Base-by-base conservation (phyloP, 345 rosid genomes). In the Geranium rotundifolium region DNA sequence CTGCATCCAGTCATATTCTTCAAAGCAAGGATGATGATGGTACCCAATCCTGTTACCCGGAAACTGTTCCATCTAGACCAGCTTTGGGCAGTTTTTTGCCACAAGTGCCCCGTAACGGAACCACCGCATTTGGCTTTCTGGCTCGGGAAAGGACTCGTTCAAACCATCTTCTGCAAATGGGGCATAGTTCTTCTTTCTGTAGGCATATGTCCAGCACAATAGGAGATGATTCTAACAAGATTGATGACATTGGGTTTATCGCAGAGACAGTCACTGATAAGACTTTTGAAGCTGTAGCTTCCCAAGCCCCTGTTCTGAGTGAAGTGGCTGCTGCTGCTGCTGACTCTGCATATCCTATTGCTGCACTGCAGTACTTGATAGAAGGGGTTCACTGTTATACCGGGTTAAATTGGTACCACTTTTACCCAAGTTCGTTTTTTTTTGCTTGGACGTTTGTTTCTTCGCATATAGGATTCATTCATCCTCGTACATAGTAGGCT, bases 241-340 rank as follows among this genome's bases (percentile, higher is more conserved):
- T 75, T 31, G 82, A 73, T 54, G 70, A 70, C 54, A 61, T 80
- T n/a, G 70, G 63, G 27, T 79, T 72, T 18, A 75, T 70, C 30
- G 68, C 77, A 1, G 82, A 77, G 20, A 77, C 72, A 71, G 72
- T 82, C 27, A 62, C 77, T 0, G 84, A 78, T 59, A 63, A 63
- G 18, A 27, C 77, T 46, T 19, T 71, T 2, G 68, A 77, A 34
- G 77, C 76, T 65, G 77, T 73, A 17, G 72, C 82, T 15, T 58
- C 75, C 46, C 81, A 72, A 71, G 73, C 66, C 54, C 73, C 87
- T 62, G 84, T 71, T 3, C 16, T 70, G 17, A 84, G 71, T 60
- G 89, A 84, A 56, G 92, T 86, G 71, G 85, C 92, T 30, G 56
- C 72, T 67, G 92, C 87, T n/a, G 92, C 89, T 41, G 89, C 85